Percentiles rank a stretch among this genome's conserved stretches.
Evolutionary conservation across 306 rosid genomes (phyloP).

Genomic region (Glycyrrhiza uralensis): DNA sequence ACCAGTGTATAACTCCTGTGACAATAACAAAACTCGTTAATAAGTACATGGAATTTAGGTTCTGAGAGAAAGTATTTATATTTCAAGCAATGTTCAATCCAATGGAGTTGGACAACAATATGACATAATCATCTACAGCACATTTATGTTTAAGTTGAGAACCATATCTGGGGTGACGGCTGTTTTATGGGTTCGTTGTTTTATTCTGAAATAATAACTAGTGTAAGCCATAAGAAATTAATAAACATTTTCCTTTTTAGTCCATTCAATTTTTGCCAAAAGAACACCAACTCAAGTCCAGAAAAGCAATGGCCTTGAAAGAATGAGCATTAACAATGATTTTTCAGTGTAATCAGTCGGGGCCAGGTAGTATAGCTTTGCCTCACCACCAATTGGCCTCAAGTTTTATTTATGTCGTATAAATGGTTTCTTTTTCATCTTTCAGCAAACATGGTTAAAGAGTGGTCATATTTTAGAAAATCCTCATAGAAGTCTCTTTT

Average conservation of each 20-base stretch:
- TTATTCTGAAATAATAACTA: neutral
- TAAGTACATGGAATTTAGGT: neutral
- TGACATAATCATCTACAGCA: neutral
- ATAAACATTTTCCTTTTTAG: neutral
- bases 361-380: neutral
- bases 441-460: neutral
- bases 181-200: neutral
- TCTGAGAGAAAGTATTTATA: neutral
- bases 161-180: neutral
- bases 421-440: neutral
- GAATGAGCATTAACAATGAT: neutral
- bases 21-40: neutral
- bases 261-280: constrained; percentile 1
- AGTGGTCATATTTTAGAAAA: constrained; percentile 10
- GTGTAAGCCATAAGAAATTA: neutral
- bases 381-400: neutral
- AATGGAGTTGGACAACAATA: neutral
- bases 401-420: neutral
- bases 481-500: constrained; percentile 1
- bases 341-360: neutral
- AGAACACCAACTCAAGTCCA: neutral
- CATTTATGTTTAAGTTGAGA: neutral
- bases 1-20: constrained; percentile 87
- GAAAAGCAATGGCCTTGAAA: neutral
- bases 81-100: neutral